Base-by-base conservation (phyloP, 225 moss, liverwort and hornwort species). In the Pseudoscleropodium purum region DNA sequence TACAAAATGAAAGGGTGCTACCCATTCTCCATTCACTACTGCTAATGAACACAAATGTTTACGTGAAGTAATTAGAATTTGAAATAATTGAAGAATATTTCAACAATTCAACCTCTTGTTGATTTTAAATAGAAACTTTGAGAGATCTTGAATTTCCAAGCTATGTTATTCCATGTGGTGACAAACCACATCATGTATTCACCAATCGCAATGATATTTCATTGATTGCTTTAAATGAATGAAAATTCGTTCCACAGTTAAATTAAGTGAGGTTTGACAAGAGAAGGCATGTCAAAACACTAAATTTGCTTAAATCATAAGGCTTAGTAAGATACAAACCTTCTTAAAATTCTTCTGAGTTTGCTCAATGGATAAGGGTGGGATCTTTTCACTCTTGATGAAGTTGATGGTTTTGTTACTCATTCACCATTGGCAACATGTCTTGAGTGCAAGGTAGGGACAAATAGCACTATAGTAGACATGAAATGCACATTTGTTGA, bases 351-450 rank as follows among this genome's bases (percentile, higher is more conserved):
- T 97, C 66, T 93, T 93, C 92, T 99, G 98, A 30, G 95, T 91
- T 91, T 96, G 95, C 92, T 97, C 98, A 23, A 97, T 43, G 73
- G 93, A 89, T 19, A 95, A 91, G 47, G 96, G 83, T 66, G 97
- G 98, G 43, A 99, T 79, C 91, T 95, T 99, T 78, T 97, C 98
- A 90, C 79, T 96, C 89, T 93, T 96, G 84, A 99, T 99, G 36
- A 94, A 88, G 31, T 76, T 89, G 16, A 99, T 95, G 39, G 97
- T 99, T 90, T 94, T 99, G 49, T 60, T 89, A 88, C 96, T 99
- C 89, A 94, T 93, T 80, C 98, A 95, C 98, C 98, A 99, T 72
- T 99, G 98, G 51, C 98, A 96, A 89, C 97, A 97, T 20, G 96
- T 96, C 89, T 99, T 97, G 23, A 97, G 93, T 52, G 97, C 98